Evolutionary conservation across 2,329 filamentous ascomycete species (phyloP).

Genomic region (Colletotrichum coccodes): DNA sequence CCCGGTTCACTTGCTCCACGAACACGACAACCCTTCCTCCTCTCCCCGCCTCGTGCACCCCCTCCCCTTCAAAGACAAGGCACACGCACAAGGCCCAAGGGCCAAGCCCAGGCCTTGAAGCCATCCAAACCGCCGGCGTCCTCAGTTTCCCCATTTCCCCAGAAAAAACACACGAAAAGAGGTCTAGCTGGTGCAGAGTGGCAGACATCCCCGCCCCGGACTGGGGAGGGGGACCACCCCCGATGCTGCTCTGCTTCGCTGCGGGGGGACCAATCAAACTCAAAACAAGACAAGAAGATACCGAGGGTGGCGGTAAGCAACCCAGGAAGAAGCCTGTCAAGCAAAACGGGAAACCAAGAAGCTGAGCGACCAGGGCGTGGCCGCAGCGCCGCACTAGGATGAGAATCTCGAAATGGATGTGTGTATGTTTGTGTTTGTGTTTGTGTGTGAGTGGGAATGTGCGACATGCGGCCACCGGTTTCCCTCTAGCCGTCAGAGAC

Average conservation of each 20-base stretch:
- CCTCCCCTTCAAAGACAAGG: slow-evolving; percentile 4
- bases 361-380: neutral
- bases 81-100: neutral
- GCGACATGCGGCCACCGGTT: neutral
- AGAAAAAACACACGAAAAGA: slow-evolving; percentile 11
- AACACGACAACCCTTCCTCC: neutral
- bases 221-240: slow-evolving; percentile 7
- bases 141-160: slow-evolving; percentile 16
- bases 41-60: neutral
- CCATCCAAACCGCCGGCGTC: slow-evolving; percentile 13
- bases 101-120: slow-evolving; percentile 14
- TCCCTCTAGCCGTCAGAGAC: slow-evolving; percentile 3
- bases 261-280: slow-evolving; percentile 29
- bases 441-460: neutral
- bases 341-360: neutral
- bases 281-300: slow-evolving; percentile 22
- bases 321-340: slow-evolving; percentile 1
- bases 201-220: slow-evolving; percentile 3
- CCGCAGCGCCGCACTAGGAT: slow-evolving; percentile 12
- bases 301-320: slow-evolving; percentile 28
- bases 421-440: neutral
- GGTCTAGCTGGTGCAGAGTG: slow-evolving; percentile 1
- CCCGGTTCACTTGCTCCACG: neutral
- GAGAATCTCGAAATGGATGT: neutral
- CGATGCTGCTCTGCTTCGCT: slow-evolving; percentile 16